Evolutionary conservation across 116 monocot species (phyloP).

Genomic region (Trichopus zeylanicus): DNA sequence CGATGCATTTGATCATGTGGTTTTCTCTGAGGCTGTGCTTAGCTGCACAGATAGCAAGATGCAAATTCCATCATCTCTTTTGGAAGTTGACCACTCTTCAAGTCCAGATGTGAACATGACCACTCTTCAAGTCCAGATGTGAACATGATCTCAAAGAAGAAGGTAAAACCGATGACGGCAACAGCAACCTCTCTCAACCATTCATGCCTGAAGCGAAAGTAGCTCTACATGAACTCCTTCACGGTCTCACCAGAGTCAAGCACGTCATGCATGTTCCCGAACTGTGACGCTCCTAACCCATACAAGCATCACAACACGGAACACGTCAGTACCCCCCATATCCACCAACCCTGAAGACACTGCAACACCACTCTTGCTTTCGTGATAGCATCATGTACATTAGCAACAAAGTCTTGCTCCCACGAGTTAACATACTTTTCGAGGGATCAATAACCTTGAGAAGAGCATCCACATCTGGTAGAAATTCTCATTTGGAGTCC

Average conservation of each 20-base stretch:
- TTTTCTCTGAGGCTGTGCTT: too few species aligned
- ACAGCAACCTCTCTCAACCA: slow-evolving; percentile 19
- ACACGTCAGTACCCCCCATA: slow-evolving; percentile 37
- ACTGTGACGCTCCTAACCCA: slow-evolving; percentile 39
- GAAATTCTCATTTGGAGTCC: slow-evolving; percentile 51
- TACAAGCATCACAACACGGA: slow-evolving; percentile 37
- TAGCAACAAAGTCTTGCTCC: background rate
- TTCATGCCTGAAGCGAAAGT: slow-evolving; percentile 24
- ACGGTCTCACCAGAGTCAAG: slow-evolving; percentile 5
- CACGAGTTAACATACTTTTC: slow-evolving; percentile 26
- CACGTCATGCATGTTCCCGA: slow-evolving; percentile 14
- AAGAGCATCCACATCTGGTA: slow-evolving; percentile 52
- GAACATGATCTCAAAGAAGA: slow-evolving; percentile 27
- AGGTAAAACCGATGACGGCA: slow-evolving; percentile 12
- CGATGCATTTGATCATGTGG: too few species aligned
- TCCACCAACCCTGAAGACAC: slow-evolving; percentile 44
- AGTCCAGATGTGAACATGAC: slow-evolving; percentile 24
- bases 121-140: slow-evolving; percentile 19
- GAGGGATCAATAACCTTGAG: slow-evolving; percentile 43
- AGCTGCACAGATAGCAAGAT: too few species aligned
- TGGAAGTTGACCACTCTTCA: slow-evolving; percentile 28
- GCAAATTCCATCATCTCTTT: slow-evolving; percentile 31
- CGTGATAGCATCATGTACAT: too few species aligned
- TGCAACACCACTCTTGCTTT: background rate
- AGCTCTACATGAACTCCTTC: slow-evolving; percentile 14